phyloP scores from a whole-genome alignment of 805 yeast species.

The Suhomyces xylopsoci region DNA sequence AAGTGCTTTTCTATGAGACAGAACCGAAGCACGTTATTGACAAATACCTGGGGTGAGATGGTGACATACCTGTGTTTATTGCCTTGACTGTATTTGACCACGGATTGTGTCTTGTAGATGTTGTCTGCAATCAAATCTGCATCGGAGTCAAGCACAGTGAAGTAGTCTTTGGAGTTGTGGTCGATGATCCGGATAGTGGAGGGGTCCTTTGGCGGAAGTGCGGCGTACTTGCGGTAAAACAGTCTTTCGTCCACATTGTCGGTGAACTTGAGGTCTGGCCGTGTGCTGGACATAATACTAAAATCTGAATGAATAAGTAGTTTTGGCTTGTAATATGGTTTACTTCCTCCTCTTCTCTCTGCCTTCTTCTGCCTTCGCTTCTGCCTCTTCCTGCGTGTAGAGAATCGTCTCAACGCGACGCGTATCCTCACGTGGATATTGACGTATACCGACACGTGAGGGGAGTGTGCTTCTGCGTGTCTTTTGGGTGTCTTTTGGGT shows the following conservation, averaged over 20 bases:
- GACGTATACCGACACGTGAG: no score
- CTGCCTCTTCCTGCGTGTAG: background rate
- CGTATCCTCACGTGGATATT: no score
- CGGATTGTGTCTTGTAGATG: conserved; percentile 80
- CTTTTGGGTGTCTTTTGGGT: no score
- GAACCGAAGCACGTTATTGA: conserved; percentile 55
- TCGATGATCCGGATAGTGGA: conserved; percentile 69
- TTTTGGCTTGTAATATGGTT: no score
- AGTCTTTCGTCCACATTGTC: conserved; percentile 42
- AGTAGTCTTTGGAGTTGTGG: conserved; percentile 68
- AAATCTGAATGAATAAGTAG: no score
- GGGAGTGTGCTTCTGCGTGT: no score
- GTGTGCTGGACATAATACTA: conserved; percentile 34
- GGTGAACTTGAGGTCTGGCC: conserved; percentile 42
- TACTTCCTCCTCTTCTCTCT: no score
- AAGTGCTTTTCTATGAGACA: conserved; percentile 68
- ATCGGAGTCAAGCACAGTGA: conserved; percentile 67
- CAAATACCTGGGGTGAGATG: conserved; percentile 69
- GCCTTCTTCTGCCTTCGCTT: no score
- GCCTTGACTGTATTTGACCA: conserved; percentile 58
- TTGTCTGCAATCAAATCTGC: conserved; percentile 80
- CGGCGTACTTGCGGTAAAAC: conserved; percentile 43
- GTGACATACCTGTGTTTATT: conserved; percentile 59
- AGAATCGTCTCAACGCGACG: no score
- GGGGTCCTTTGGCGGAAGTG: conserved; percentile 47